Evolutionary conservation across 805 yeast species (phyloP), one percentile per base, ranked within the genome.

Genomic region (Wickerhamomyces subpelliculosus): DNA sequence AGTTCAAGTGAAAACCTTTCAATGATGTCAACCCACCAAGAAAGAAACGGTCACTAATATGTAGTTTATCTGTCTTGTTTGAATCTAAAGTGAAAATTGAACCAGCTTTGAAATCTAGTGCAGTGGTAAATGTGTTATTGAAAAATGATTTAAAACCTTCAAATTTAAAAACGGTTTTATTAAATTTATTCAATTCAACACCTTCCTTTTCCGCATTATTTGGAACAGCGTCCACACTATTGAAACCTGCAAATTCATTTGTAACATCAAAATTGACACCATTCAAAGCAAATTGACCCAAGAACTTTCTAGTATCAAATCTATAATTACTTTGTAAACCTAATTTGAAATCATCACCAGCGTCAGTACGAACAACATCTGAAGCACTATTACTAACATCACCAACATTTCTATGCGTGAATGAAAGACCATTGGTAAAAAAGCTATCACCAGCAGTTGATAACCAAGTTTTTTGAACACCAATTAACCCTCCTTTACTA

Each of bases 11-110:
- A 57, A 80, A 82, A 1, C 89, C 90, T 43, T 74, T 67, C 36
- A 84, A 68, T 7, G 77, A 73, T 35, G 68, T 61, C 20, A 72
- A 60, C 0, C 93, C 94, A 13, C 93, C 88, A 36, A 85, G 65
- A 54, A 75, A 80, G 54, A 86, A 84, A 43, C 79, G 68, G 55
- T 87, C 96, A 40, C 77, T 67, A 27, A 78, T 55, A 49, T 82
- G 88, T 1, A 84, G 61, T 38, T 62, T 52, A 33, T 54, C 54
- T 3, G 49, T 46, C n/a, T 55, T 47, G 8, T 54, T 42, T 5
- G 54, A 42, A 16, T 62, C 32, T 12, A 29, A 49, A 34, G 68
- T 58, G 42, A 62, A 55, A 36, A 82, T 65, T 17, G 65, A 61
- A 17, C 90, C 94, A 18, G 70, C 58, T 27, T 70, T 68, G 11